These are phyloP conservation scores for Colletotrichum zoysiae DNA, from an alignment of 2,329 filamentous ascomycete genomes.

Conservation along the genomic window DNA sequence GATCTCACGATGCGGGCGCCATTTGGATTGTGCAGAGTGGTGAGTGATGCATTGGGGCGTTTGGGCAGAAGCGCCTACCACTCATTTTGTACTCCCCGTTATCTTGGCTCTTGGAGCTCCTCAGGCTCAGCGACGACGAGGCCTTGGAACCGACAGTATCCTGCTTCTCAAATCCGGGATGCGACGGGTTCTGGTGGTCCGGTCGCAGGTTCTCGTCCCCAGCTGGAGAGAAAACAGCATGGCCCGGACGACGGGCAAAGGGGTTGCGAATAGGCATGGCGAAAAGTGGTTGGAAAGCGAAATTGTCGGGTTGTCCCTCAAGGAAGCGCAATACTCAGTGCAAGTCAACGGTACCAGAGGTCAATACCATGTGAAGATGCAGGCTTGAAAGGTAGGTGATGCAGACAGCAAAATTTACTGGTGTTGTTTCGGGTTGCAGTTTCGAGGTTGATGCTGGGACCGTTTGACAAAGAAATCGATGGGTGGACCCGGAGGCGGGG, in stretches of 20 bases:
- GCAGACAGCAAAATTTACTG: slow-evolving; percentile 14
- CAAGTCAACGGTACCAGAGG: background rate
- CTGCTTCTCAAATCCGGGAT: slow-evolving; percentile 70
- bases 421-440: slow-evolving; percentile 22
- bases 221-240: slow-evolving; percentile 52
- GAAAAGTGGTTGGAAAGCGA: slow-evolving; percentile 7
- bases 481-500: slow-evolving; percentile 30
- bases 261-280: slow-evolving; percentile 80
- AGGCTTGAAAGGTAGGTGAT: background rate
- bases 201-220: slow-evolving; percentile 67
- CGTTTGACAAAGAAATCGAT: slow-evolving; percentile 31
- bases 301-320: background rate
- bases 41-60: slow-evolving; percentile 36
- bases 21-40: slow-evolving; percentile 28
- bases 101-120: slow-evolving; percentile 71
- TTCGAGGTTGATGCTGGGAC: slow-evolving; percentile 34
- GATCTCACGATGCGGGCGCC: slow-evolving; percentile 44
- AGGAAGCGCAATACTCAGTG: background rate
- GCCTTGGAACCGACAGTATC: slow-evolving; percentile 73
- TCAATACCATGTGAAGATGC: background rate
- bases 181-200: slow-evolving; percentile 57
- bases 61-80: slow-evolving; percentile 64
- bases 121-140: slow-evolving; percentile 72
- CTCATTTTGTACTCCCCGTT: slow-evolving; percentile 84
- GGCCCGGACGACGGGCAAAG: slow-evolving; percentile 71